Percentiles rank a stretch among this genome's conserved stretches.
Conservation (phyloP, 345 rosid genomes). For the Euphorbia peplus region DNA sequence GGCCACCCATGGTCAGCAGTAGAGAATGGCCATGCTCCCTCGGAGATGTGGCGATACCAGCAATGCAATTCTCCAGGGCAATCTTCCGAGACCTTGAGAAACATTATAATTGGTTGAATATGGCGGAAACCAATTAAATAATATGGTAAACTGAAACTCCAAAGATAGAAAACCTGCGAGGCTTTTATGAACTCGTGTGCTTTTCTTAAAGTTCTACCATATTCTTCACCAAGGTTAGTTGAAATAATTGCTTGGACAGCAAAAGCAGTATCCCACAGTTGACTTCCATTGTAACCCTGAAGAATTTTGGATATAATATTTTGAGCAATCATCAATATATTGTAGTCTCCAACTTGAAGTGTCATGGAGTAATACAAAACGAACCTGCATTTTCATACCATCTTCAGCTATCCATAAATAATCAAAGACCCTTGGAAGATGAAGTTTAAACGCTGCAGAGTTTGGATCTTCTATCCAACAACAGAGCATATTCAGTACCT, state of each 20-base stretch:
- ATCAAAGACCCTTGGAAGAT: slow-evolving; percentile 72
- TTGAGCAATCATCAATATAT: too few species aligned
- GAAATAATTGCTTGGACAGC: slow-evolving; percentile 72
- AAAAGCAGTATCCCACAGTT: slow-evolving; percentile 83
- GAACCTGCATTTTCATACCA: slow-evolving; percentile 98
- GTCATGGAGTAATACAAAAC: too few species aligned
- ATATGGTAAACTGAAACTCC: background rate
- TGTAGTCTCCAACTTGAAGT: too few species aligned
- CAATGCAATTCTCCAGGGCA: background rate
- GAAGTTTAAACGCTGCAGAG: slow-evolving; percentile 77
- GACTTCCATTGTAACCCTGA: slow-evolving; percentile 90
- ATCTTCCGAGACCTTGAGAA: background rate
- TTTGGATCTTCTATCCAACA: slow-evolving; percentile 95
- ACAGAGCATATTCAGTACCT: slow-evolving; percentile 84
- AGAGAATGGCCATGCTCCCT: slow-evolving; percentile 93
- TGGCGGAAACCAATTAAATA: background rate
- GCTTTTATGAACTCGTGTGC: slow-evolving; percentile 56
- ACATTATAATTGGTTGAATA: background rate
- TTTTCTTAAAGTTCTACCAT: slow-evolving; percentile 51
- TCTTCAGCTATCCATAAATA: slow-evolving; percentile 94
- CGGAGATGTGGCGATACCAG: slow-evolving; percentile 66
- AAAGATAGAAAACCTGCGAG: slow-evolving; percentile 57
- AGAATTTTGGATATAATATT: too few species aligned
- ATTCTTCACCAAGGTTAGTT: slow-evolving; percentile 57
- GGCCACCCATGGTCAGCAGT: slow-evolving; percentile 94